Conservation (phyloP, 148 eudicot species). For the Persicaria tinctoria region DNA sequence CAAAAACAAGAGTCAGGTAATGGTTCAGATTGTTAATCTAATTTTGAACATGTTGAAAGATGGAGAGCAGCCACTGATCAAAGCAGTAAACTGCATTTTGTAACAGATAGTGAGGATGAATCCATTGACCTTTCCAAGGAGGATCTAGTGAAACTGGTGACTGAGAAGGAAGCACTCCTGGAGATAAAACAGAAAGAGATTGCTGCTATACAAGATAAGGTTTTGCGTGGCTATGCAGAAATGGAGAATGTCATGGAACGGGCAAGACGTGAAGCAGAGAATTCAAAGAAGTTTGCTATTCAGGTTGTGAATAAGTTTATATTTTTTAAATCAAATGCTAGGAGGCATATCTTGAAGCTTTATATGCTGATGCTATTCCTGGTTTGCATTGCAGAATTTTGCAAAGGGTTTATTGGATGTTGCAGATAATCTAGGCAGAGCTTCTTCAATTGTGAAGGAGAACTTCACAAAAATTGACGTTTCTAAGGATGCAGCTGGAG, state of each 20-base stretch:
- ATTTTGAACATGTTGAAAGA: conserved; percentile 24
- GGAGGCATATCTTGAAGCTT: not conserved
- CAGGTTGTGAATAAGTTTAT: conserved; percentile 42
- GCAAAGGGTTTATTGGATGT: conserved; percentile 89
- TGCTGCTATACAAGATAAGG: conserved; percentile 58
- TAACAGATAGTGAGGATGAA: conserved; percentile 52
- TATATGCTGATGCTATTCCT: conserved; percentile 6
- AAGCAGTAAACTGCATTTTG: conserved; percentile 27
- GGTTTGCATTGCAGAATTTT: conserved; percentile 54
- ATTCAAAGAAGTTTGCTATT: conserved; percentile 81
- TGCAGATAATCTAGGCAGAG: conserved; percentile 86
- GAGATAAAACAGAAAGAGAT: conserved; percentile 49
- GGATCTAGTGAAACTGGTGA: conserved; percentile 63
- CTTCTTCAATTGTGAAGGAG: conserved; percentile 70
- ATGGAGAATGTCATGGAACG: conserved; percentile 82
- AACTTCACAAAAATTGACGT: conserved; percentile 66
- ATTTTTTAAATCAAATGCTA: not conserved
- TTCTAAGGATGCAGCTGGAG: conserved; percentile 62
- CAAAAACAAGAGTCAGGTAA: conserved; percentile 41
- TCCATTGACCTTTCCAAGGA: conserved; percentile 48
- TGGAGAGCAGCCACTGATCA: conserved; percentile 32
- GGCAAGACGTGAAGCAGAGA: conserved; percentile 76
- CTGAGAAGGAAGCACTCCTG: conserved; percentile 58
- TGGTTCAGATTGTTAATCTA: conserved; percentile 14
- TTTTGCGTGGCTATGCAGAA: conserved; percentile 70